Base-by-base conservation (phyloP, 2,329 filamentous ascomycete genomes). In the Sarocladium kiliense region DNA sequence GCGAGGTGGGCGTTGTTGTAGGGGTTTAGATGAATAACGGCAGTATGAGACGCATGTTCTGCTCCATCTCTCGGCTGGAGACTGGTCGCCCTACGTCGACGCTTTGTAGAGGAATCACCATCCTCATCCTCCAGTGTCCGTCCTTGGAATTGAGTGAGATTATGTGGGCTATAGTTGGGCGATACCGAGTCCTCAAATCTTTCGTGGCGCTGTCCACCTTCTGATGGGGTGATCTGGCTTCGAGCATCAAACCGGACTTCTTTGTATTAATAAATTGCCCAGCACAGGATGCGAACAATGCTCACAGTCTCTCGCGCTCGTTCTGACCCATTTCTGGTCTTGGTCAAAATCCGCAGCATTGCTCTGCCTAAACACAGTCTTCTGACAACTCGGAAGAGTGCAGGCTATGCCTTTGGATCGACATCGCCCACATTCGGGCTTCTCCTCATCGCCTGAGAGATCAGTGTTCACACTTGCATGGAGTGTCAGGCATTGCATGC, bases 271-370 rank as follows among this genome's bases (percentile, higher is more conserved):
- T 21, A 27, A 18, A 45, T 18, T 16, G 12, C n/a, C 9, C 23
- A 5, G 27, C 10, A 6, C 10, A 10, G 26, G 27, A 11, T 16
- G 23, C 37, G 9, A 11, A 37, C 1, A 49, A 7, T 4, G 60
- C 69, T 55, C 55, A 73, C 71, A 72, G 30, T 71, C 62, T 49
- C 61, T 64, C 1, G 68, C 65, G 27, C 66, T 63, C 41, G 66
- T 70, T 7, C 65, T 68, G 7, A 72, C 69, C 71, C 69, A 72
- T 55, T 66, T 64, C 58, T 73, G 70, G 53, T 68, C 63, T 3
- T 63, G 64, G 49, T 68, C 64, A 41, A 73, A 68, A 7, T 62
- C 64, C 32, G 64, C 65, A 1, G 63, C 61, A 0, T 69, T 66
- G 11, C 68, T 65, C 42, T 72, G 69, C 4, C 67, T 66, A 58